Conservation (phyloP, 1,284 basidiomycete species). For the Irpex sp. region DNA sequence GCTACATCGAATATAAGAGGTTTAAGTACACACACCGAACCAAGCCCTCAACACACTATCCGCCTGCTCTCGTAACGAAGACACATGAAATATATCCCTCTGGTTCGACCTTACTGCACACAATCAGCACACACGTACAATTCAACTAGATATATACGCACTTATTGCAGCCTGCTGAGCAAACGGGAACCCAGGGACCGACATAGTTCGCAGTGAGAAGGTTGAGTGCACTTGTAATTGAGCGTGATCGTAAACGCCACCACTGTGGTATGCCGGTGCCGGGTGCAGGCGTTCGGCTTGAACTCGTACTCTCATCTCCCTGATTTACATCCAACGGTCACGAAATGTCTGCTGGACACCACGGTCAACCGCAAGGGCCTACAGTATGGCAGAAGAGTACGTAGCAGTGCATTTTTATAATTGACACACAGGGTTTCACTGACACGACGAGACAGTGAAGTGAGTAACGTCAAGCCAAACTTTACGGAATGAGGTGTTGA, state of each 20-base stretch:
- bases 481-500: background rate
- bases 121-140: background rate
- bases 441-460: slow-evolving; percentile 23
- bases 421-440: background rate
- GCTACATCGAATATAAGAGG: background rate
- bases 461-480: slow-evolving; percentile 6
- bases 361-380: slow-evolving; percentile 45
- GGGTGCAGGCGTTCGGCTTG: background rate
- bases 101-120: slow-evolving; percentile 78
- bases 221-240: background rate
- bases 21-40: slow-evolving; percentile 50
- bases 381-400: slow-evolving; percentile 73
- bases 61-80: slow-evolving; percentile 68
- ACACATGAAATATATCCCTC: slow-evolving; percentile 75
- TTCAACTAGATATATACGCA: slow-evolving; percentile 34
- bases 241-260: background rate
- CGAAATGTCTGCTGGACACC: slow-evolving; percentile 25
- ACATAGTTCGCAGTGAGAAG: background rate
- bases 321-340: background rate
- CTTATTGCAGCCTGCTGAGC: slow-evolving; percentile 84
- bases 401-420: slow-evolving; percentile 20
- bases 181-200: slow-evolving; percentile 51
- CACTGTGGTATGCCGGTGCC: background rate
- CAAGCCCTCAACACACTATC: slow-evolving; percentile 72
- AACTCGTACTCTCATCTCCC: background rate